Conservation (phyloP, 345 rosid genomes). For the Melaleuca alternifolia region DNA sequence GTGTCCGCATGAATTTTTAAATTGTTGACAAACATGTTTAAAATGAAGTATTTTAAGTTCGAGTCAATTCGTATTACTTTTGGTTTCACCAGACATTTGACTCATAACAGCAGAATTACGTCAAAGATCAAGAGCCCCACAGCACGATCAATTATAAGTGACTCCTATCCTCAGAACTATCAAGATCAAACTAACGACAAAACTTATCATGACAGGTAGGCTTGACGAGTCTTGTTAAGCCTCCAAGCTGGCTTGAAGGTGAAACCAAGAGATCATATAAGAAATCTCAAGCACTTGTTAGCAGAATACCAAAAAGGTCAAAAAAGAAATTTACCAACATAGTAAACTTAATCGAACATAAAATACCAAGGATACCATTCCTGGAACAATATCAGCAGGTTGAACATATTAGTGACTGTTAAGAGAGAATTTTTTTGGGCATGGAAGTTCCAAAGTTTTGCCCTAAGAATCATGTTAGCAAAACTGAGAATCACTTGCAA, state of each 20-base stretch:
- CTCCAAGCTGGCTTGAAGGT: neutral
- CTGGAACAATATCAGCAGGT: neutral
- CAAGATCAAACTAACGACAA: neutral
- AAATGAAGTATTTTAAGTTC: neutral
- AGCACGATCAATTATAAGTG: neutral
- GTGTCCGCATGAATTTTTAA: neutral
- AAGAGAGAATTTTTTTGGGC: neutral
- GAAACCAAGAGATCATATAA: neutral
- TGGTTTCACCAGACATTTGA: neutral
- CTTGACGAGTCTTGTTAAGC: neutral
- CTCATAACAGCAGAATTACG: neutral
- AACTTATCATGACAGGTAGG: neutral
- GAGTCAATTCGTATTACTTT: neutral
- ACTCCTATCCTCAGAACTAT: neutral
- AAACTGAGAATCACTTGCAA: neutral
- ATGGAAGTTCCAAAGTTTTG: neutral
- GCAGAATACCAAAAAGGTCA: neutral
- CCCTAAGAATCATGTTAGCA: neutral
- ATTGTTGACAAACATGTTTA: neutral
- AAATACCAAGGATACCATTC: neutral
- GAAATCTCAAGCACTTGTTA: neutral
- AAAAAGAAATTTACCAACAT: neutral
- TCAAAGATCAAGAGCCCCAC: neutral
- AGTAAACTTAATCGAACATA: neutral
- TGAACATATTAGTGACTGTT: neutral